These are phyloP conservation scores for Carallia pectinifolia DNA, from an alignment of 345 rosid genomes.

Conservation along the genomic window DNA sequence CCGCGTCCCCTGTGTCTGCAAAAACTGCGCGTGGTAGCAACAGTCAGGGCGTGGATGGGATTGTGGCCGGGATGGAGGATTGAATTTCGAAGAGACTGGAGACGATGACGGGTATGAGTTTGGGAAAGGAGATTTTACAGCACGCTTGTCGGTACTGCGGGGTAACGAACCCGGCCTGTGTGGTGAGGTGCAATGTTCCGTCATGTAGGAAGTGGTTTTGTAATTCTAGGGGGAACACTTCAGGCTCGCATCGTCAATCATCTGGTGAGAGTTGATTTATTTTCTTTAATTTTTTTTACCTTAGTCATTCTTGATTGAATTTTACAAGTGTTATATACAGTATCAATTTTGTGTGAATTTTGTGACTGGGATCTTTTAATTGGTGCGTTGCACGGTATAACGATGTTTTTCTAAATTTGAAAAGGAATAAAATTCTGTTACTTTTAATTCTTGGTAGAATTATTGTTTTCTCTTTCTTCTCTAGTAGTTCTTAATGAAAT, in stretches of 20 bases:
- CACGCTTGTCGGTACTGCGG: constrained; percentile 97
- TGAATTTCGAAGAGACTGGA: constrained; percentile 93
- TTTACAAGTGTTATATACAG: too few species aligned
- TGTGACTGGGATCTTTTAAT: too few species aligned
- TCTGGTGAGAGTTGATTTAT: constrained; percentile 53
- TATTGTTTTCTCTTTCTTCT: too few species aligned
- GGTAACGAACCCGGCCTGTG: constrained; percentile 96
- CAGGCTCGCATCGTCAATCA: constrained; percentile 99
- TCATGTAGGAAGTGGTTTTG: constrained; percentile 99
- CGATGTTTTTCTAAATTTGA: too few species aligned
- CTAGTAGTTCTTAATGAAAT: too few species aligned
- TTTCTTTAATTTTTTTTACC: neutral
- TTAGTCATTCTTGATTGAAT: too few species aligned
- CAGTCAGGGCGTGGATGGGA: constrained; percentile 55
- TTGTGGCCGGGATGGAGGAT: constrained; percentile 70
- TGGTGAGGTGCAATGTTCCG: constrained; percentile 94
- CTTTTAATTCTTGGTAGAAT: too few species aligned
- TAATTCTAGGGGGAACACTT: constrained; percentile 97
- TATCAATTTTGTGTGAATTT: too few species aligned
- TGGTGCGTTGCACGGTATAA: too few species aligned
- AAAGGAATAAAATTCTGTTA: too few species aligned
- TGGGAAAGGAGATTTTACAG: constrained; percentile 74
- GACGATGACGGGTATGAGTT: constrained; percentile 76
- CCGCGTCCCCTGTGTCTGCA: constrained; percentile 54
- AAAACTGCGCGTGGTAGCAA: constrained; percentile 42